Evolutionary conservation across 2,329 filamentous ascomycete species (phyloP).

Genomic region (Botrytis deweyae): DNA sequence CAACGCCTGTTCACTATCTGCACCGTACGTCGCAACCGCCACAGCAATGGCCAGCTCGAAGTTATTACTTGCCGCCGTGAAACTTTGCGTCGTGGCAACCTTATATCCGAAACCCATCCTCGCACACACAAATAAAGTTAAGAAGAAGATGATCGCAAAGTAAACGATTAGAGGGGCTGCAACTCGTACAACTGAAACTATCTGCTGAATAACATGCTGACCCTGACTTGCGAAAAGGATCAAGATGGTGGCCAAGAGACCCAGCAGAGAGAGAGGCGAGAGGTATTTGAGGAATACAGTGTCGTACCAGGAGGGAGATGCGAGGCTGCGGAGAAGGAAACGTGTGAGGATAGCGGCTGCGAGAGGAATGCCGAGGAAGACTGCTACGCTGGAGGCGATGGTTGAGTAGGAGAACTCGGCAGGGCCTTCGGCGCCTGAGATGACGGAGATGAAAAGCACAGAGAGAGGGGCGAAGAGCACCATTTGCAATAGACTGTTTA

Average conservation of each 20-base stretch:
- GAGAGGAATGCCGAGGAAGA: slow-evolving; percentile 82
- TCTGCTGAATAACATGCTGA: slow-evolving; percentile 72
- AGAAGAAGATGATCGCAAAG: slow-evolving; percentile 72
- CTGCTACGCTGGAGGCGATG: slow-evolving; percentile 77
- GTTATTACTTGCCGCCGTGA: slow-evolving; percentile 89
- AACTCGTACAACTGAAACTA: slow-evolving; percentile 78
- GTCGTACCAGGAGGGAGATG: slow-evolving; percentile 63
- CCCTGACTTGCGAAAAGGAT: slow-evolving; percentile 85
- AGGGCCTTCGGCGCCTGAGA: slow-evolving; percentile 51
- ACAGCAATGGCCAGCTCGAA: slow-evolving; percentile 92
- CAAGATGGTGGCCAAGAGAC: slow-evolving; percentile 82
- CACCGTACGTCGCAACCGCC: slow-evolving; percentile 76
- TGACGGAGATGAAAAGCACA: slow-evolving; percentile 65
- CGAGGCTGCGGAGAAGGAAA: slow-evolving; percentile 54
- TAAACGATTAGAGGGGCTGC: slow-evolving; percentile 80
- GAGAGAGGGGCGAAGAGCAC: slow-evolving; percentile 69
- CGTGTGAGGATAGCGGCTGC: slow-evolving; percentile 77
- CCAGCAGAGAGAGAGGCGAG: slow-evolving; percentile 75
- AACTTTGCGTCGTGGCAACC: slow-evolving; percentile 73
- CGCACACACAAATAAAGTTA: slow-evolving; percentile 61
- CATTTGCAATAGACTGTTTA: slow-evolving; percentile 75
- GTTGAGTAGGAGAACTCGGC: slow-evolving; percentile 57
- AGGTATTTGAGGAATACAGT: slow-evolving; percentile 66
- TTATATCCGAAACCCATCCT: slow-evolving; percentile 74
- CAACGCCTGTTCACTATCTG: slow-evolving; percentile 74